Percentiles rank a stretch among this genome's conserved stretches.
Conservation (phyloP, 2,329 filamentous ascomycete genomes). For the Colletotrichum sublineola region DNA sequence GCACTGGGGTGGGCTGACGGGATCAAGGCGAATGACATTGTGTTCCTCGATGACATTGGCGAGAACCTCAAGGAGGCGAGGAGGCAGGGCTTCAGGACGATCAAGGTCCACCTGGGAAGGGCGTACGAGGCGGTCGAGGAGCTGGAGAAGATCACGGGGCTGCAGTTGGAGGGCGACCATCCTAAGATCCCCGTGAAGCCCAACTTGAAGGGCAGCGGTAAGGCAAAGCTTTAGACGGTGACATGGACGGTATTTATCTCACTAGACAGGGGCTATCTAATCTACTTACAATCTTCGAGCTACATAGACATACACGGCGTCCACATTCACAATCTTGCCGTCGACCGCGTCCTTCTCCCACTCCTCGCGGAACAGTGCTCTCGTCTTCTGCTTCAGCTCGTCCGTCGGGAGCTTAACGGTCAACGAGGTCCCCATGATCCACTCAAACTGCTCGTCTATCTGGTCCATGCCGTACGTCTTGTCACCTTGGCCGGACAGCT, state of each 20-base stretch:
- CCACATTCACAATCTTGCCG: slow-evolving; percentile 48
- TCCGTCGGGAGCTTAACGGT: slow-evolving; percentile 42
- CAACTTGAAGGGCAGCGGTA: slow-evolving; percentile 50
- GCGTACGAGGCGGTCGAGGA: slow-evolving; percentile 85
- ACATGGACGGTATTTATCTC: background rate
- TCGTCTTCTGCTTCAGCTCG: slow-evolving; percentile 45
- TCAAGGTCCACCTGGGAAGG: slow-evolving; percentile 86
- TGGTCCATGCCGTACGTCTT: slow-evolving; percentile 46
- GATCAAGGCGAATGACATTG: slow-evolving; percentile 75
- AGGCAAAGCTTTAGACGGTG: slow-evolving; percentile 59
- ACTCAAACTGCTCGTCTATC: slow-evolving; percentile 49
- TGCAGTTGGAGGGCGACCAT: slow-evolving; percentile 70
- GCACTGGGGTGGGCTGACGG: slow-evolving; percentile 61
- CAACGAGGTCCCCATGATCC: slow-evolving; percentile 44
- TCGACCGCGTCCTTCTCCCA: slow-evolving; percentile 49
- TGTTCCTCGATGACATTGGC: slow-evolving; percentile 96
- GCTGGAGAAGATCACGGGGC: slow-evolving; percentile 80
- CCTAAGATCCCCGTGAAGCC: slow-evolving; percentile 63
- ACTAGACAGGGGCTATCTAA: background rate
- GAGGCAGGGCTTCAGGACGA: slow-evolving; percentile 80
- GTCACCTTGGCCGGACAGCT: slow-evolving; percentile 45
- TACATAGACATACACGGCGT: slow-evolving; percentile 50
- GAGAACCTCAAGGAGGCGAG: slow-evolving; percentile 88
- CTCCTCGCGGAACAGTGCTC: slow-evolving; percentile 49
- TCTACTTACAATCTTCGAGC: slow-evolving; percentile 40